These are phyloP conservation scores for Drechslera avenae DNA, from an alignment of 2,329 filamentous ascomycete species.

Conservation along the genomic window DNA sequence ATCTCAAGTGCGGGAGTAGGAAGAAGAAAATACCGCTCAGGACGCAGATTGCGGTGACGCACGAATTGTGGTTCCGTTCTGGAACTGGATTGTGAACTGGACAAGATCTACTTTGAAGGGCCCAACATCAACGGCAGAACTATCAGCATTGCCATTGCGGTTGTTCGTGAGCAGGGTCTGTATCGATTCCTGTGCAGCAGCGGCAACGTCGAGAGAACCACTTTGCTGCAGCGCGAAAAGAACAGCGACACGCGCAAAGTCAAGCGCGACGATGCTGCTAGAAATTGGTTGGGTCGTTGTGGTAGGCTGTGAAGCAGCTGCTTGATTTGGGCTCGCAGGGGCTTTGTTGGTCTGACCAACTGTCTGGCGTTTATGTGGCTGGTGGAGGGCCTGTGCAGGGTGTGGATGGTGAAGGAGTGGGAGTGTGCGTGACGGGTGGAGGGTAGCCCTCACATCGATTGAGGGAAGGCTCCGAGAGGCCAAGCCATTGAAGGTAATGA, in stretches of 20 bases:
- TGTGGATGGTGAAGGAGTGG: slow-evolving; percentile 34
- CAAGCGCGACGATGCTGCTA: slow-evolving; percentile 46
- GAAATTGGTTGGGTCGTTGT: slow-evolving; percentile 37
- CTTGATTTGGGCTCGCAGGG: slow-evolving; percentile 31
- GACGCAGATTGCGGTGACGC: slow-evolving; percentile 11
- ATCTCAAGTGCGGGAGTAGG: background rate
- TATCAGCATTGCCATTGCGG: slow-evolving; percentile 32
- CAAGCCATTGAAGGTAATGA: slow-evolving; percentile 77
- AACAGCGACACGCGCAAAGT: slow-evolving; percentile 55
- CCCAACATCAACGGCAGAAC: slow-evolving; percentile 35
- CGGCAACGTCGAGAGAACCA: slow-evolving; percentile 47
- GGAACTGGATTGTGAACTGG: slow-evolving; percentile 37
- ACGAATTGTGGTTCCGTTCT: slow-evolving; percentile 42
- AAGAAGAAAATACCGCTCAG: slow-evolving; percentile 1
- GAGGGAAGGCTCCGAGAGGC: slow-evolving; percentile 29
- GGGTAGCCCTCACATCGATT: slow-evolving; percentile 24
- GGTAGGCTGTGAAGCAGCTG: slow-evolving; percentile 19
- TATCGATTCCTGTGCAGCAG: slow-evolving; percentile 51
- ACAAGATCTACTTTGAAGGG: slow-evolving; percentile 41
- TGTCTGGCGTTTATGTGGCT: slow-evolving; percentile 30
- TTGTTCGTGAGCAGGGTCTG: slow-evolving; percentile 45
- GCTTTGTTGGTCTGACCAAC: slow-evolving; percentile 40
- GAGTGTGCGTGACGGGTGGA: slow-evolving; percentile 30
- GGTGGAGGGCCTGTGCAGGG: slow-evolving; percentile 11
- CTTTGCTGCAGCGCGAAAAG: slow-evolving; percentile 53